Evolutionary conservation across 306 rosid species (phyloP).

Genomic region (Sicyos edulis): DNA sequence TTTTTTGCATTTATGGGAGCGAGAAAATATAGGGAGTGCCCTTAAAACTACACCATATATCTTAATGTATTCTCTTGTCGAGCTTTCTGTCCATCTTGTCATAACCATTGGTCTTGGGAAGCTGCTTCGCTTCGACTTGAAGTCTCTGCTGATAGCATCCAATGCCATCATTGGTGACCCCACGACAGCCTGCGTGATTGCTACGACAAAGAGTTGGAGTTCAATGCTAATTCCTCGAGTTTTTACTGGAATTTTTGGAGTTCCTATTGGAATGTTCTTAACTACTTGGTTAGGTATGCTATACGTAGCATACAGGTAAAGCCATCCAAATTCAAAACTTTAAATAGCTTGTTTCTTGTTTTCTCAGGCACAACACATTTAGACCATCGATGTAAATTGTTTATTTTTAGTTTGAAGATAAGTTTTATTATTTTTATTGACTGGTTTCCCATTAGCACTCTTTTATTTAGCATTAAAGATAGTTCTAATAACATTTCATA

Average conservation of each 20-base stretch:
- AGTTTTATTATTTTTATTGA: too few relatives aligned
- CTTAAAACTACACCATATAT: slow-evolving; percentile 42
- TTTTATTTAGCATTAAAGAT: too few relatives aligned
- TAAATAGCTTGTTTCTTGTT: too few relatives aligned
- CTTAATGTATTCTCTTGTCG: slow-evolving; percentile 34
- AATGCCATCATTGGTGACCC: slow-evolving; percentile 53
- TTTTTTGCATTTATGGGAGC: slow-evolving; percentile 49
- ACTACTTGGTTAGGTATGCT: too few relatives aligned
- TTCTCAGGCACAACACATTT: too few relatives aligned
- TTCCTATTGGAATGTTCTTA: slow-evolving; percentile 62
- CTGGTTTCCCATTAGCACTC: too few relatives aligned
- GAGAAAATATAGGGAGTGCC: slow-evolving; percentile 38
- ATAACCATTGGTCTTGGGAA: slow-evolving; percentile 41
- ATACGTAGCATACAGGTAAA: too few relatives aligned
- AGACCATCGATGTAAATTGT: too few relatives aligned
- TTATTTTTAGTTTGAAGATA: too few relatives aligned
- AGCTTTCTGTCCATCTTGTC: slow-evolving; percentile 36
- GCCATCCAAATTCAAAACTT: too few relatives aligned
- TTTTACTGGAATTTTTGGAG: slow-evolving; percentile 72
- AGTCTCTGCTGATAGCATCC: slow-evolving; percentile 44
- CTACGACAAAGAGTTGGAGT: slow-evolving; percentile 57
- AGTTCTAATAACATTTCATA: too few relatives aligned
- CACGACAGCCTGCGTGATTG: slow-evolving; percentile 58
- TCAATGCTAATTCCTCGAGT: slow-evolving; percentile 63
- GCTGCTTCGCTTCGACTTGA: slow-evolving; percentile 35